Percentiles rank a stretch among this genome's conserved stretches.
Conservation (phyloP, 306 rosid species). For the Luffa aegyptiaca region DNA sequence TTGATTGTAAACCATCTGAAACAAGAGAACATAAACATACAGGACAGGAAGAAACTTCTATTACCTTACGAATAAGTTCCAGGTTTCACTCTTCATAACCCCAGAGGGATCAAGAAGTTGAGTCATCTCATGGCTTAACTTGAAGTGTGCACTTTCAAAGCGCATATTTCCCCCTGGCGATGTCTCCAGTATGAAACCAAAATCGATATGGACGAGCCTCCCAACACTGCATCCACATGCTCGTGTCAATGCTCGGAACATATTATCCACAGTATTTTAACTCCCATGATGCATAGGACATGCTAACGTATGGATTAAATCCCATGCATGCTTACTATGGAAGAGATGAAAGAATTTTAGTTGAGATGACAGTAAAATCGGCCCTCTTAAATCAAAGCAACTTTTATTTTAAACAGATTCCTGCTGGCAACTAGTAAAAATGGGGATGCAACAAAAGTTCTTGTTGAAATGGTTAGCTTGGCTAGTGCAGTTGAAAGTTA, state of each 20-base stretch:
- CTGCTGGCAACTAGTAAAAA: not conserved
- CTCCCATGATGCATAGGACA: not conserved
- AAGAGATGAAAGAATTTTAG: not conserved
- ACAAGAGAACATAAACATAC: not conserved
- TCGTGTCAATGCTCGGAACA: not conserved
- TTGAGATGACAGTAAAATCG: not conserved
- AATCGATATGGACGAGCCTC: slow-evolving; percentile 91
- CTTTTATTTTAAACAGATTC: not conserved
- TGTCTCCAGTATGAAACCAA: slow-evolving; percentile 93
- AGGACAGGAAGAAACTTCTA: slow-evolving; percentile 3
- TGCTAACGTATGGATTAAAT: not conserved
- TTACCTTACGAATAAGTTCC: slow-evolving; percentile 90
- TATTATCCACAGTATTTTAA: not conserved
- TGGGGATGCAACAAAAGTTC: not conserved
- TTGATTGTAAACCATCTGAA: not conserved
- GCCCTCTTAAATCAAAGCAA: not conserved
- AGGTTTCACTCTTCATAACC: slow-evolving; percentile 88
- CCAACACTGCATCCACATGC: slow-evolving; percentile 57
- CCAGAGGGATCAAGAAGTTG: slow-evolving; percentile 94
- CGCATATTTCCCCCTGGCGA: slow-evolving; percentile 99
- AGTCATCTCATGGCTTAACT: slow-evolving; percentile 99
- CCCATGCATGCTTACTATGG: not conserved
- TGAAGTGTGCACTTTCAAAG: slow-evolving; percentile 96
- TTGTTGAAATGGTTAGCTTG: not conserved
- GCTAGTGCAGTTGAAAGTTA: not conserved